These are phyloP conservation scores for Lizonia empirigonia DNA, from an alignment of 2,329 filamentous ascomycete genomes.

Conservation along the genomic window DNA sequence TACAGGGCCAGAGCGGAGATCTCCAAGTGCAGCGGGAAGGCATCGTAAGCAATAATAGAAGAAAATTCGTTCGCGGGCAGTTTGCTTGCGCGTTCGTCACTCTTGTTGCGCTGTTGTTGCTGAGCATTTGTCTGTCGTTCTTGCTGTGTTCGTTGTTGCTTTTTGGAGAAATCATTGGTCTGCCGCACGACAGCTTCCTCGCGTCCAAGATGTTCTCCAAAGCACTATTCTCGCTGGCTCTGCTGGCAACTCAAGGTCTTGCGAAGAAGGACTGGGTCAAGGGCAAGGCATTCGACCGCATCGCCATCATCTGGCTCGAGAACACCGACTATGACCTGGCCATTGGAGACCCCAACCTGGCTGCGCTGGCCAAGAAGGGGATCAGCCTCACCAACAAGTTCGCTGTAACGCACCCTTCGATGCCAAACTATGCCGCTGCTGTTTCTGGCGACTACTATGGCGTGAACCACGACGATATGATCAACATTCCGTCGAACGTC, in stretches of 20 bases:
- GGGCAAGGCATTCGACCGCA: slow-evolving; percentile 74
- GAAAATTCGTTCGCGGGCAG: not conserved
- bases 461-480: slow-evolving; percentile 70
- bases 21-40: not conserved
- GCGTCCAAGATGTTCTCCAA: slow-evolving; percentile 10
- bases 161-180: not conserved
- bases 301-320: slow-evolving; percentile 77
- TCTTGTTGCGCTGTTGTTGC: not conserved
- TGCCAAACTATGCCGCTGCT: slow-evolving; percentile 76
- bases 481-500: slow-evolving; percentile 50
- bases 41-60: not conserved
- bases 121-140: slow-evolving; percentile 2
- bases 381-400: slow-evolving; percentile 63
- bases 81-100: not conserved
- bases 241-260: slow-evolving; percentile 42
- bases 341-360: slow-evolving; percentile 64
- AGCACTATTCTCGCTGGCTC: slow-evolving; percentile 18
- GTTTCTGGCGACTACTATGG: slow-evolving; percentile 76
- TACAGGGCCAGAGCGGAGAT: not conserved
- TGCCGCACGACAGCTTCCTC: not conserved
- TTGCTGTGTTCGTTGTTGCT: not conserved
- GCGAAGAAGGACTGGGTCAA: slow-evolving; percentile 60
- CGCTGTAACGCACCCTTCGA: slow-evolving; percentile 70
- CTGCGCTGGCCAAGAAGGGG: slow-evolving; percentile 64
- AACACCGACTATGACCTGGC: slow-evolving; percentile 73